Conservation (phyloP, 108 stramenopile genomes). For the Aurantiochytrium sp. region DNA sequence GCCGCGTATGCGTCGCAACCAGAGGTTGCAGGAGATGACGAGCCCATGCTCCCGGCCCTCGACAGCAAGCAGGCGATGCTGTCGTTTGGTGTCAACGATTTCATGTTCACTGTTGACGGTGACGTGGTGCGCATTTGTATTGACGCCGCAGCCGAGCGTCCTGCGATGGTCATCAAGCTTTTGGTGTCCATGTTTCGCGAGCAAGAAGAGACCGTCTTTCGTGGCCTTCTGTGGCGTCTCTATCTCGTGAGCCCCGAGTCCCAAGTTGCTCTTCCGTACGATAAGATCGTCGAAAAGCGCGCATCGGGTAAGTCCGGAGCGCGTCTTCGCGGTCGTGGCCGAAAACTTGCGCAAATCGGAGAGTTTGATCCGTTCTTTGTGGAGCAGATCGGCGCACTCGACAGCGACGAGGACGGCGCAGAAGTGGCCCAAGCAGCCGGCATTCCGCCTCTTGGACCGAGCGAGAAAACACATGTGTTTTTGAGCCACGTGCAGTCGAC, state of each 20-base stretch:
- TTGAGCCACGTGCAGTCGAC: neutral
- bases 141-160: neutral
- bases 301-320: neutral
- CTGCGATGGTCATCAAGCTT: neutral
- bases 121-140: neutral
- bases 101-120: neutral
- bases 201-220: neutral
- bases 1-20: neutral
- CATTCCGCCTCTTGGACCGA: too few relatives aligned
- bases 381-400: neutral
- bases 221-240: neutral
- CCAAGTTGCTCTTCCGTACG: too few relatives aligned
- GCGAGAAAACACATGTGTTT: neutral
- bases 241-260: neutral
- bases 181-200: neutral
- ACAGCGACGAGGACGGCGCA: neutral
- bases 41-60: neutral
- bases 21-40: neutral
- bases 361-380: neutral
- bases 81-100: neutral
- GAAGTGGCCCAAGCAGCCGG: neutral
- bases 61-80: neutral
- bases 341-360: neutral
- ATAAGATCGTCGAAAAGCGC: neutral
- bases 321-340: neutral